Percentiles rank a stretch among this genome's conserved stretches.
phyloP scores from a whole-genome alignment of 805 yeast species.

The Yarrowia sp. region DNA sequence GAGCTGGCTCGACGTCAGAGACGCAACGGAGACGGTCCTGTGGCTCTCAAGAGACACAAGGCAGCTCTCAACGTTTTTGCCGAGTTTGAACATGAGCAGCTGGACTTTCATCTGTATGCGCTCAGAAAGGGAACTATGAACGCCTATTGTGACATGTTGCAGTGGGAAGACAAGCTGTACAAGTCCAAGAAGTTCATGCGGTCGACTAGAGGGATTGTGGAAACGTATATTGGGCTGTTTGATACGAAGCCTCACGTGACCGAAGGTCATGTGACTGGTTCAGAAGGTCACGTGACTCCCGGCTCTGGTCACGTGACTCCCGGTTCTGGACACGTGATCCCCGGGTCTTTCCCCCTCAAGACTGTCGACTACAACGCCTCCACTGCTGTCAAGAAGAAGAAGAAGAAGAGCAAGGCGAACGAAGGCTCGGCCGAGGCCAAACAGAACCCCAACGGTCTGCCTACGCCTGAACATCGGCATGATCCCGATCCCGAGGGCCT shows the following conservation, averaged over 20 bases:
- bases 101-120: constrained; percentile 93
- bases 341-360: constrained; percentile 43
- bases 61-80: constrained; percentile 72
- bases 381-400: constrained; percentile 53
- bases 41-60: constrained; percentile 79
- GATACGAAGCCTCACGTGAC: constrained; percentile 45
- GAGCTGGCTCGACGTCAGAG: constrained; percentile 85
- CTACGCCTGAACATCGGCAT: constrained; percentile 52
- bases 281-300: no score
- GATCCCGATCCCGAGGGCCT: constrained; percentile 54
- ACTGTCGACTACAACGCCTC: constrained; percentile 57
- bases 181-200: constrained; percentile 74
- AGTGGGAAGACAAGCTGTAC: constrained; percentile 83
- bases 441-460: constrained; percentile 54
- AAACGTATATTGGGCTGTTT: constrained; percentile 58
- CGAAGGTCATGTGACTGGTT: no score
- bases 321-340: constrained; percentile 36
- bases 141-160: constrained; percentile 74
- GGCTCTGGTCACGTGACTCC: no score
- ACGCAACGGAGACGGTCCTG: constrained; percentile 68
- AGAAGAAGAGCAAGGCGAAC: constrained; percentile 45
- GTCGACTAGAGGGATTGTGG: constrained; percentile 68
- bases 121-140: constrained; percentile 90
- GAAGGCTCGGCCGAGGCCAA: constrained; percentile 54
- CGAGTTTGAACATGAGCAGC: constrained; percentile 80